phyloP scores from a whole-genome alignment of 129 eudicot genomes.

The Artemisia argyi region DNA sequence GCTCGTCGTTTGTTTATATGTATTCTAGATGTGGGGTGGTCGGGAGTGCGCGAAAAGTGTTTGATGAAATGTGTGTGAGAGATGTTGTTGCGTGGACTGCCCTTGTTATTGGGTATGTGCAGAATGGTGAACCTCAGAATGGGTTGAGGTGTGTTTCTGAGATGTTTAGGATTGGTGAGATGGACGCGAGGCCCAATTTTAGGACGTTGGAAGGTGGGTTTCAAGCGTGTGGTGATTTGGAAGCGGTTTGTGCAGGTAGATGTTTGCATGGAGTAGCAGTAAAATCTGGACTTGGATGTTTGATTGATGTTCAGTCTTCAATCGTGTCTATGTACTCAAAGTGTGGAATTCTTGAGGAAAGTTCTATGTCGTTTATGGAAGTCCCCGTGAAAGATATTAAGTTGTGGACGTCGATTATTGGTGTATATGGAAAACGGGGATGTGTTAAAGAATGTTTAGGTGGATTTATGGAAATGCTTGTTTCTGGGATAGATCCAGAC shows the following conservation, averaged over 20 bases:
- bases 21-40: slow-evolving; percentile 70
- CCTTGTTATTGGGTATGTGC: slow-evolving; percentile 79
- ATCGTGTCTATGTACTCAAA: slow-evolving; percentile 76
- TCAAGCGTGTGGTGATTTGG: slow-evolving; percentile 71
- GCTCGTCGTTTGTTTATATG: slow-evolving; percentile 67
- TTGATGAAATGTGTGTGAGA: slow-evolving; percentile 64
- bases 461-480: slow-evolving; percentile 53
- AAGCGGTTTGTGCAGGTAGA: slow-evolving; percentile 55
- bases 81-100: slow-evolving; percentile 94
- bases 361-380: slow-evolving; percentile 53
- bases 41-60: slow-evolving; percentile 51
- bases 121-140: slow-evolving; percentile 64
- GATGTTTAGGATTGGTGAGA: slow-evolving; percentile 59
- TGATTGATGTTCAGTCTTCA: slow-evolving; percentile 47
- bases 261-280: slow-evolving; percentile 70
- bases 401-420: slow-evolving; percentile 72
- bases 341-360: slow-evolving; percentile 59
- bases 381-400: slow-evolving; percentile 56
- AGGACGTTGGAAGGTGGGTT: slow-evolving; percentile 88
- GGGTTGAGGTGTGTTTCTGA: slow-evolving; percentile 55
- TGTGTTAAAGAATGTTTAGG: slow-evolving; percentile 35
- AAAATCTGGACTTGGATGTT: slow-evolving; percentile 55
- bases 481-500: slow-evolving; percentile 56
- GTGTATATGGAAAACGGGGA: slow-evolving; percentile 55
- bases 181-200: slow-evolving; percentile 55